Base-by-base conservation (phyloP, 2,329 filamentous ascomycete species). In the Tolypocladium inflatum region DNA sequence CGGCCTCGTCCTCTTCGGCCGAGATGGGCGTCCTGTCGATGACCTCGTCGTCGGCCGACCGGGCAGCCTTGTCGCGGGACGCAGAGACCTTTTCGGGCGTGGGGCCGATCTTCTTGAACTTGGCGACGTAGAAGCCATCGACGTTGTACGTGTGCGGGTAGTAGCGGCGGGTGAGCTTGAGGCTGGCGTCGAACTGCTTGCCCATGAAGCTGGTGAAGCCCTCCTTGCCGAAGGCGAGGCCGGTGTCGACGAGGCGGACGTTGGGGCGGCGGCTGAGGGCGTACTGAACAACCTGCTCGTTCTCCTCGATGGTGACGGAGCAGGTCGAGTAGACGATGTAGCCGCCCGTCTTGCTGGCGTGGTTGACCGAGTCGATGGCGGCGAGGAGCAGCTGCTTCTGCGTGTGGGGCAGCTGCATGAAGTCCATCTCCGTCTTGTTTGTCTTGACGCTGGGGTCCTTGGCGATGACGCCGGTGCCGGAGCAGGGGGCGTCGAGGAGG, bases 361-460 rank as follows among this genome's bases (percentile, higher is more conserved):
- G 92, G 72, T 97, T 91, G 19, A 95, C 90, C 0, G 90, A 96
- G 76, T 99, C 94, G 63, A 99, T 96, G 54, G 94, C 94, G 9
- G 91, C 85, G 35, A 99, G 83, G 15, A 99, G 78, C 58, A 99
- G 82, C 75, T 97, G 92, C 74, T 97, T 97, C 74, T 99, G 94
- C 60, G 91, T 83, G 74, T 99, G 94, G 0, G 94, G 92, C 56
- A 99, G 84, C 68, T 88, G 85, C 73, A 97, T 84, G 78, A 99
- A 99, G 73, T 99, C 94, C 63, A 87, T 88, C 71, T 96, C 91
- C 13, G 90, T 95, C 80, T 97, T 97, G 80, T 97, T 97, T 30
- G 93, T 97, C 82, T 99, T 99, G 65, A 99, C 91, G 63, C 88
- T 91, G 38, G 93, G 85, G 74, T 99, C 94, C 78, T 99, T 99